Evolutionary conservation across 2,329 filamentous ascomycete genomes (phyloP).

Genomic region (Fusarium newnesense): DNA sequence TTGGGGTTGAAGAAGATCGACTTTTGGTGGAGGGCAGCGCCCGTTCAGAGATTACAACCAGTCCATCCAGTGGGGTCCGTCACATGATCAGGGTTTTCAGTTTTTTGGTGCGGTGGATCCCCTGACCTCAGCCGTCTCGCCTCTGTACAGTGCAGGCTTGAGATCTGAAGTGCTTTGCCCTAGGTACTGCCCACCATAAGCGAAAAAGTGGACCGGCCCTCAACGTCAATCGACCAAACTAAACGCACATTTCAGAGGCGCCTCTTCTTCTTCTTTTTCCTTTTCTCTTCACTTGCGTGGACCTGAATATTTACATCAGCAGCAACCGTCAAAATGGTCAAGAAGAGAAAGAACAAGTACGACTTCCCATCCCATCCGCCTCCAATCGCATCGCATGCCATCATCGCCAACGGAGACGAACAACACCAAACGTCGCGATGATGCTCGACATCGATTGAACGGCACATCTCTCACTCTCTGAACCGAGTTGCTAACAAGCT

Average conservation of each 20-base stretch:
- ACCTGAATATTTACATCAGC: slow-evolving; percentile 48
- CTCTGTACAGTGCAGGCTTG: background rate
- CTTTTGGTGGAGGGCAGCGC: slow-evolving; percentile 46
- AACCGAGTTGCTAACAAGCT: slow-evolving; percentile 29
- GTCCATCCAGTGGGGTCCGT: slow-evolving; percentile 26
- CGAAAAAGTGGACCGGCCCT: slow-evolving; percentile 31
- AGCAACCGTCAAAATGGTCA: slow-evolving; percentile 74
- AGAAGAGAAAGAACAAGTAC: slow-evolving; percentile 78
- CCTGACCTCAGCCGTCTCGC: background rate
- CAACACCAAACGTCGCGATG: slow-evolving; percentile 11
- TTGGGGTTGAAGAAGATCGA: slow-evolving; percentile 46
- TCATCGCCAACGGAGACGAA: slow-evolving; percentile 35
- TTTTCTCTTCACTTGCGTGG: slow-evolving; percentile 42
- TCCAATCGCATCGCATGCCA: slow-evolving; percentile 14
- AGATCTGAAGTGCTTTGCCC: slow-evolving; percentile 28
- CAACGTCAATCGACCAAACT: slow-evolving; percentile 42
- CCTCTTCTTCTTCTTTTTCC: slow-evolving; percentile 29
- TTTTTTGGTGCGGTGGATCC: slow-evolving; percentile 2
- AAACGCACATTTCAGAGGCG: slow-evolving; percentile 48
- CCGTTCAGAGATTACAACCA: slow-evolving; percentile 42
- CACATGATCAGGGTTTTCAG: slow-evolving; percentile 47
- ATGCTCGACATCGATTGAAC: slow-evolving; percentile 23
- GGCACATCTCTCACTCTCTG: background rate
- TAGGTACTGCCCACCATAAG: slow-evolving; percentile 24
- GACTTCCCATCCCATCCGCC: slow-evolving; percentile 45